Base-by-base conservation (phyloP, 768 basidiomycete species). In the Boletus vermiculosoides region DNA sequence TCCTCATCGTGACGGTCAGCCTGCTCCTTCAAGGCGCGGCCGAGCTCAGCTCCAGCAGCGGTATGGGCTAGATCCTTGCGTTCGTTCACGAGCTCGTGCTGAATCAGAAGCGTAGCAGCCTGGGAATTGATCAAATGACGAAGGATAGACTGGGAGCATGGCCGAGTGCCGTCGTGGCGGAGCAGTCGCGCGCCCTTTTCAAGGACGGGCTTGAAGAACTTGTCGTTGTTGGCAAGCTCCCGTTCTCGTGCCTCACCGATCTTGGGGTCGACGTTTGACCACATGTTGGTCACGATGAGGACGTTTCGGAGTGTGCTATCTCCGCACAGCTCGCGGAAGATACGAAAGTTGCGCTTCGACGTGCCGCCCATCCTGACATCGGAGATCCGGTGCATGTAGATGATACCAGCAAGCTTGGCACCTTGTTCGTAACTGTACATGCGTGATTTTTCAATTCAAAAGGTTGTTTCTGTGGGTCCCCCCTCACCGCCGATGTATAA, bases 301-400 rank as follows among this genome's bases (percentile, higher is more conserved):
- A 84, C 80, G 56, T 78, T 82, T 39, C 73, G 69, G 50, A 84
- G 76, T 15, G 78, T 72, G 44, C 54, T 71, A 20, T 80, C 77
- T 15, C 83, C 83, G 58, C 83, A 84, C 13, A 84, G 73, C 54
- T 79, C 73, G 46, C 77, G 70, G 66, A 84, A 83, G 69, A 83
- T 76, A 36, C 74, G 73, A 54, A 81, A 81, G 61, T 80, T 83
- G 60, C 77, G 75, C 23, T 72, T 75, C n/a, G 80, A 79, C 25
- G 77, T 78, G 22, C 79, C 80, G 34, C 78, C 78, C 66, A 83
- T 74, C 25, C 80, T 70, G 68, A 77, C 73, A 57, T 83, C 82
- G 52, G 71, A 73, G 52, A 83, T 83, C 1, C 81, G 78, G 61
- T 82, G 82, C 70, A 82, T 74, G 66, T 83, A 83, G 55, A 83